Evolutionary conservation across 1,284 basidiomycete species (phyloP), one percentile per base, ranked within the genome.

Genomic region (Schizopora paradoxa): DNA sequence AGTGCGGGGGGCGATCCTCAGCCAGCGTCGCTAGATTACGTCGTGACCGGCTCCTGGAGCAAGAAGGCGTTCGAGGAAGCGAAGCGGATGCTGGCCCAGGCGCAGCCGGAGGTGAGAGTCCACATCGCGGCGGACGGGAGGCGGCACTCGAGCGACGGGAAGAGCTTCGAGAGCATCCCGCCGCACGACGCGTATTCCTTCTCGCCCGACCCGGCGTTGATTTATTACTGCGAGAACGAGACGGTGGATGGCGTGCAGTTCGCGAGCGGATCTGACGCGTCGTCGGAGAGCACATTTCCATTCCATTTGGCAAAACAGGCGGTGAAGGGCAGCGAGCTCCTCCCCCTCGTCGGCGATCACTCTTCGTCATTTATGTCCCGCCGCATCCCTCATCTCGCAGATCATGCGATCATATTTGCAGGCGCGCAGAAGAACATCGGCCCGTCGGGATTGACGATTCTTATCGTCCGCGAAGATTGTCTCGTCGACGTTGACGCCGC

Each of bases 181-280:
- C 68, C 79, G 10, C 78, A 80, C 58, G 68, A 72, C 45, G 70
- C 77, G 38, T 97, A 87, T 77, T 66, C 68, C n/a, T 89, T 96
- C 68, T 89, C 88, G 10, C 55, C 61, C 31, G 73, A 82, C 60
- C 86, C 95, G 1, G 94, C 90, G 6, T 79, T 94, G 59, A 84
- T 98, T 45, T 98, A 96, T 70, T 99, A 98, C 70, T 99, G 96
- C 76, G 95, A 98, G 64, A 99, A 99, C 70, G 96, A 99, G 72
- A 99, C 96, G 2, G 91, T 99, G 49, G 87, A 97, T 59, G 96
- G 96, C 26, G 86, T 95, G 45, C 88, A 99, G 69, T 98, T 91
- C 69, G 73, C 87, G 3, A 62, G 72, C 34, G 73, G 80, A 49
- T 63, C 68, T 6, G 39, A 47, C 22, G 49, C 46, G 23, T 58